Base-by-base conservation (phyloP, 176 grass and related monocot species). In the Alloteropsis semialata region DNA sequence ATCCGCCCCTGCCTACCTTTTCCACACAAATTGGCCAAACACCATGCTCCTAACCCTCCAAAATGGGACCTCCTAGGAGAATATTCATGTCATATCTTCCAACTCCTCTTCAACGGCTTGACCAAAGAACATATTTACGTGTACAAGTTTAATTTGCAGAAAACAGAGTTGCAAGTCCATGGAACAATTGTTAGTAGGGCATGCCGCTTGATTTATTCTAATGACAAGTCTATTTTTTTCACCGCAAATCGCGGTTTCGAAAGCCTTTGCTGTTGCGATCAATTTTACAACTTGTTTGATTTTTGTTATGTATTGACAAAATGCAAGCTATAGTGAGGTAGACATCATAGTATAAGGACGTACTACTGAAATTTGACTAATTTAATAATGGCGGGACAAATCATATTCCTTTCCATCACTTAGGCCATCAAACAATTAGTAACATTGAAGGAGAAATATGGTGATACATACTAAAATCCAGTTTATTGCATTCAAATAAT, bases 51-150 rank as follows among this genome's bases (percentile, higher is more conserved):
- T 53, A 84, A 71, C 51, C 62, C 77, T 21, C n/a, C 24, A 77
- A 69, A 75, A 69, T 75, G 76, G 81, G 76, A 12, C 81, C 59
- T 58, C 81, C 10, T 36, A 62, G 0, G 29, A 60, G 85, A 76
- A 82, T 45, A 82, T 45, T n/a, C 76, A 67, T 22, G n/a, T 39
- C 38, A 37, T 82, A 37, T 82, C 48, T 24, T 67, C 18, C 60
- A 59, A 59, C 44, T 38, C 68, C 68, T 10, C 2, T 51, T 60
- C 30, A 15, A 66, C 60, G 43, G 19, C 43, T 79, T 80, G 69
- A 75, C 76, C 41, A 83, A 56, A 24, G 3, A 86, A 13, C 10
- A 32, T 28, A 25, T 24, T 14, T 65, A 53, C 25, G 4, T 44
- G 16, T 43, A 14, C 10, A 50, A 39, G 11, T 77, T 62, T 68